Evolutionary conservation across 495 filamentous ascomycete species (phyloP).

Genomic region (Aspergillus hancockii): DNA sequence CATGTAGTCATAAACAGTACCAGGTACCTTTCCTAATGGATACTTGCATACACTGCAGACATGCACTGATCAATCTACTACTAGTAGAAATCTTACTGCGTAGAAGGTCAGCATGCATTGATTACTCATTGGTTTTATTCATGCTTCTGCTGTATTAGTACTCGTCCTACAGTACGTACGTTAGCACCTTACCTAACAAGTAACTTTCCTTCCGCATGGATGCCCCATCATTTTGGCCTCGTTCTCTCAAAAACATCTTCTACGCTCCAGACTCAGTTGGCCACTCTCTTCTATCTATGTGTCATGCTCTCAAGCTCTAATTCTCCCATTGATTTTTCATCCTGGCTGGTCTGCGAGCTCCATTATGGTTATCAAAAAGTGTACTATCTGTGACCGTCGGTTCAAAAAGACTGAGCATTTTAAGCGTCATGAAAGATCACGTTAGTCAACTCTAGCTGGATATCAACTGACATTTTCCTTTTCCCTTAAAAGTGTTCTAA

Average conservation of each 20-base stretch:
- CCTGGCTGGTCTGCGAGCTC: constrained; percentile 16
- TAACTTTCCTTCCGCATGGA: too few relatives aligned
- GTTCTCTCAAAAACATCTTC: not conserved
- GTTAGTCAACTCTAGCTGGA: constrained; percentile 34
- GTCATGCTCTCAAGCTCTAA: constrained; percentile 6
- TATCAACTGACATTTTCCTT: not conserved
- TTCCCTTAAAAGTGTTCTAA: not conserved
- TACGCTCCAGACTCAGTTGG: not conserved
- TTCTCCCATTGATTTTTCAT: constrained; percentile 4
- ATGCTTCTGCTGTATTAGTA: too few relatives aligned
- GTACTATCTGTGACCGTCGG: constrained; percentile 50
- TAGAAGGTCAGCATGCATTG: too few relatives aligned
- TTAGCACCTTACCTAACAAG: too few relatives aligned
- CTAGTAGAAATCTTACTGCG: too few relatives aligned
- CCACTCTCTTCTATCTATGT: not conserved
- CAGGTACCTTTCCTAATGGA: too few relatives aligned
- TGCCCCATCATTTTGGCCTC: too few relatives aligned
- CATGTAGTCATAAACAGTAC: too few relatives aligned
- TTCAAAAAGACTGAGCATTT: constrained; percentile 59
- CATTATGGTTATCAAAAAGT: constrained; percentile 53
- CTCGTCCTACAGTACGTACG: too few relatives aligned
- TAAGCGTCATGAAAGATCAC: constrained; percentile 55
- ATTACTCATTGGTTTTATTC: too few relatives aligned
- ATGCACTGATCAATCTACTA: too few relatives aligned
- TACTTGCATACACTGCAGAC: too few relatives aligned